Base-by-base conservation (phyloP, 164 flowering plant genomes). In the Saururus chinensis region DNA sequence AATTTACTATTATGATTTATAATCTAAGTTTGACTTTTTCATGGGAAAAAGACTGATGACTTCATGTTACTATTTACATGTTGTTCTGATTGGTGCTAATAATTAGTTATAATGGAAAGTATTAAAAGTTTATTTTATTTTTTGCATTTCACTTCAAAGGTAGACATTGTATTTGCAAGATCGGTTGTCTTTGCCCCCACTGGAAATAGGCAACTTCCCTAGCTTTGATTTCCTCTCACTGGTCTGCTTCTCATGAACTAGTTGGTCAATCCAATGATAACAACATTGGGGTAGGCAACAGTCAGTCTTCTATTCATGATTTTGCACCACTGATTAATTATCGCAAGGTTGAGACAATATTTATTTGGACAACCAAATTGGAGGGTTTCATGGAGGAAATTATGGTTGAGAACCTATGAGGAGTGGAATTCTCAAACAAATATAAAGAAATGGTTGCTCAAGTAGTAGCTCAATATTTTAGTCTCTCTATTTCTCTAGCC, bases 131-230 rank as follows among this genome's bases (percentile, higher is more conserved):
- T 37, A 14, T 7, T 12, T 9, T 49, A 23, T 25, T n/a, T 21
- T 48, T 48, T 55, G 49, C 48, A 57, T 35, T 21, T 35, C n/a
- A 53, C 42, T 59, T 59, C 56, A 45, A 69, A 89, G 95, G 95
- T 84, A 48, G 90, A 85, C 58, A 68, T 85, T 51, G 96, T 90
- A 64, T 73, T 56, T 92, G 75, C 92, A 92, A 59, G 85, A 89
- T 63, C 60, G 88, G 35, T 72, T 84, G 51, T 53, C 83, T 10
- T 40, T 84, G 69, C 92, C 96, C 35, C 92, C 88, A 35, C 62
- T 92, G 66, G 81, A 85, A 41, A 80, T 78, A 30, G 83, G 81
- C n/a, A 89, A 83, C 59, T 71, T 75, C 53, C 82, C 81, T 79
- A 12, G 89, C 90, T 59, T 84, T 76, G n/a, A n/a, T n/a, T n/a